A percentile compares a stretch with the other conserved stretches of the same genome.
Evolutionary conservation across 1,284 basidiomycete genomes (phyloP).

Genomic region (Puccinia triticina): DNA sequence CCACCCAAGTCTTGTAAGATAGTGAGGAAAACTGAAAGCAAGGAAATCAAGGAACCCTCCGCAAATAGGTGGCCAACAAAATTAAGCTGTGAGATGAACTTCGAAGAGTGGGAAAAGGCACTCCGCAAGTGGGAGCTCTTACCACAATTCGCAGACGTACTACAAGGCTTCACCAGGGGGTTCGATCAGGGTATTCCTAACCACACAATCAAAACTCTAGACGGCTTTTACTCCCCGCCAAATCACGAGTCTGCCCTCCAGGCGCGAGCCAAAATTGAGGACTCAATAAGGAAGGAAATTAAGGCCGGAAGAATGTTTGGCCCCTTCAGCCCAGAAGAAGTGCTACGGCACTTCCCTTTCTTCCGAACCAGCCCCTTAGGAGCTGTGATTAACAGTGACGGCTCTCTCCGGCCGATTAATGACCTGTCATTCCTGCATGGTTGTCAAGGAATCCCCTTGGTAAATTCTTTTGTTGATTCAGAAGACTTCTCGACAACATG

Average conservation of each 20-base stretch:
- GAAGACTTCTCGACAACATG: neutral
- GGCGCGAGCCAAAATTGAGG: neutral
- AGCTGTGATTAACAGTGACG: neutral
- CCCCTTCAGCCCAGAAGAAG: neutral
- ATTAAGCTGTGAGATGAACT: no score
- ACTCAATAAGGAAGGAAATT: neutral
- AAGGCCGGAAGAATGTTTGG: neutral
- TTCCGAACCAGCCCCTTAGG: neutral
- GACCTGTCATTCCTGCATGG: slow-evolving; percentile 6
- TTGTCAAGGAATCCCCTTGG: neutral
- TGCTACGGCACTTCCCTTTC: neutral
- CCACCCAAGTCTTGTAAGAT: no score
- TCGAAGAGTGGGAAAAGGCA: no score
- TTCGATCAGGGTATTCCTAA: no score
- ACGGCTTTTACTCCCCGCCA: neutral
- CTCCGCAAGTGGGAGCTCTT: no score
- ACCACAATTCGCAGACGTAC: no score
- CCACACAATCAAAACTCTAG: no score
- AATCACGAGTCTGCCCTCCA: neutral
- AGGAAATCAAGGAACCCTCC: no score
- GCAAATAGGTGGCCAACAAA: no score
- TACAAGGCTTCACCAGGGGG: no score
- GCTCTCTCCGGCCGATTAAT: neutral
- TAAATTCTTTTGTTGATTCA: slow-evolving; percentile 19
- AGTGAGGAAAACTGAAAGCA: no score